Evolutionary conservation across 2,329 filamentous ascomycete species (phyloP), one percentile per base, ranked within the genome.

Genomic region (Trichoderma cornu-damae): DNA sequence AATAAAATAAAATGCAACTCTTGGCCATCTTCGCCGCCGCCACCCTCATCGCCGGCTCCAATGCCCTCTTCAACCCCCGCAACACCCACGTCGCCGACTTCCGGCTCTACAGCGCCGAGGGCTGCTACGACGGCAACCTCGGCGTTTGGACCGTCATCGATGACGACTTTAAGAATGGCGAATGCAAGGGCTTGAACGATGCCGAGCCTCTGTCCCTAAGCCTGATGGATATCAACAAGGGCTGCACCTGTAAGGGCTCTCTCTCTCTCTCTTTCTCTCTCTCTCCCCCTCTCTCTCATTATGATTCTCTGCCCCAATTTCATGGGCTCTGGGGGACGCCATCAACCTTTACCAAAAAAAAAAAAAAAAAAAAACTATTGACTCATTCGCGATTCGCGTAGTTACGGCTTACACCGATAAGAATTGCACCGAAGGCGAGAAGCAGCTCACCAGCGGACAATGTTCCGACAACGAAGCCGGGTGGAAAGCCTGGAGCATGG

Each of bases 101-200:
- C 43, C 65, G 65, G 14, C 42, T 65, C 34, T 68, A 56, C 28
- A 58, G 63, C 12, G 61, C 43, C 1, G 34, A 51, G 9, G 62
- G 57, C 38, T 68, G 65, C 60, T 54, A 18, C 16, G n/a, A 46
- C 1, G 22, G 57, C 22, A 67, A 67, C 52, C 24, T 62, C 16
- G 66, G 66, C 22, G 50, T 68, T 26, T 68, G 63, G 63, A 67
- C 65, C 9, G 61, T 68, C 34, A 64, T 66, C 16, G 59, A 66
- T 18, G 58, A 59, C 5, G 65, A 67, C 56, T 60, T 67, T 7
- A 26, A 28, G 24, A 43, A 56, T 14, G 40, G 59, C 30, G 54
- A 63, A 26, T 66, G 65, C 60, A 63, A 60, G 37, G 50, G 34
- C 30, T 55, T 67, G 37, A 42, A 56, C 16, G 51, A 49, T 4